Base-by-base conservation (phyloP, 352 stramenopile species). In the Phytopythium chamaehyphon region DNA sequence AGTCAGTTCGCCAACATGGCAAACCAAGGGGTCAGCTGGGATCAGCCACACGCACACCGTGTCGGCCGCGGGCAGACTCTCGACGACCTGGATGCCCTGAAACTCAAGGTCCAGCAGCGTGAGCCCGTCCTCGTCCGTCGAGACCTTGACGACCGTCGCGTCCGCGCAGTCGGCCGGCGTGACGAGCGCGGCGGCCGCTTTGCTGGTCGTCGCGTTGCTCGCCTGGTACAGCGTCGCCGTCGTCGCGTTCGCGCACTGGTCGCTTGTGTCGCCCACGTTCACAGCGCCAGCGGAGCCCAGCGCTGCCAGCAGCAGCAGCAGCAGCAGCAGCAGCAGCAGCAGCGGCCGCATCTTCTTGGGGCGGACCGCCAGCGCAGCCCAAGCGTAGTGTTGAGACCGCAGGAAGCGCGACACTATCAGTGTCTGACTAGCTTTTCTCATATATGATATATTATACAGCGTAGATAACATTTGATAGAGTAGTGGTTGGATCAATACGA, bases 221-320 rank as follows among this genome's bases (percentile, higher is more conserved):
- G 26, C 40, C 21, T 36, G 37, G 33, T 52, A 55, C 18, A 47
- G 24, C 36, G 52, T 64, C 15, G 46, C 42, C 11, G 57, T 73
- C 37, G 63, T 75, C 50, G 64, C 65, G 45, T 71, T 67, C 19
- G 62, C 50, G 24, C 69, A 78, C 22, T 26, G 59, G 28, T 42
- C 48, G 35, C 59, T 61, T 33, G 44, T 31, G 44, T 73, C 64
- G 31, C 64, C 64, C 18, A 73, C 64, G 24, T 73, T 47, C 33
- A 70, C 64, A 10, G 64, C 64, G 6, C 21, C 14, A 15, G 31
- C 50, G 33, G 6, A 12, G 37, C 43, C 10, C 23, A 55, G 22
- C 38, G 60, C 7, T 11, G 36, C 21, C 21, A 23, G 4, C 23
- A 54, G 38, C 38, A 15, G 31, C 4, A 70, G 15, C 37, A 55